These are phyloP conservation scores for Polytrichum commune DNA, from an alignment of 225 moss, liverwort and hornwort species.

Conservation along the genomic window DNA sequence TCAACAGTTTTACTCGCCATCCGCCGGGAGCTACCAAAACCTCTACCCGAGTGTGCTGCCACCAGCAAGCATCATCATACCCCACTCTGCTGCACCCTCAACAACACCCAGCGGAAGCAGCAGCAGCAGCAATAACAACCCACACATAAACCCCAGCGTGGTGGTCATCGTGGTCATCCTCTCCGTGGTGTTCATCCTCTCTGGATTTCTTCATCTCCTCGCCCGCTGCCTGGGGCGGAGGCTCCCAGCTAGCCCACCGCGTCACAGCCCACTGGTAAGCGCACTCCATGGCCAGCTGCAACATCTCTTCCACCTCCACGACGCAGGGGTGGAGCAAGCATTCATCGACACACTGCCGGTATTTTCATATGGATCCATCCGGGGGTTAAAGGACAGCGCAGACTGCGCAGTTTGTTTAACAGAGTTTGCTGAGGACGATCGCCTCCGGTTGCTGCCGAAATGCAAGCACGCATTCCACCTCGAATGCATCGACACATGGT, in stretches of 20 bases:
- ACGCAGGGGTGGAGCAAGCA: constrained; percentile 86
- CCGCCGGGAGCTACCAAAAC: too few relatives aligned
- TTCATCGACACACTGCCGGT: constrained; percentile 89
- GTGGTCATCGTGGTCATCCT: constrained; percentile 87
- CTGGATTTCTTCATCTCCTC: constrained; percentile 78
- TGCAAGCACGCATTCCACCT: constrained; percentile 76
- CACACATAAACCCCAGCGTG: constrained; percentile 73
- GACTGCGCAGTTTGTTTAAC: constrained; percentile 71
- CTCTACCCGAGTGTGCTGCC: too few relatives aligned
- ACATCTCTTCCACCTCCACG: constrained; percentile 87
- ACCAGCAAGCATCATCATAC: too few relatives aligned
- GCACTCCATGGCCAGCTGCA: constrained; percentile 92
- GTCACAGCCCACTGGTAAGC: constrained; percentile 58
- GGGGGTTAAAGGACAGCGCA: constrained; percentile 84
- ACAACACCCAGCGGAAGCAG: too few relatives aligned
- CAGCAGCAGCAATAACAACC: constrained; percentile 9
- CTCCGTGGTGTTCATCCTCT: constrained; percentile 74
- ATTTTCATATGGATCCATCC: constrained; percentile 76
- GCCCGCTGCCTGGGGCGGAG: constrained; percentile 82
- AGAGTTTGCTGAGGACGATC: constrained; percentile 61
- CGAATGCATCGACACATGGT: constrained; percentile 73
- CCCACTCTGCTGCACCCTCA: too few relatives aligned
- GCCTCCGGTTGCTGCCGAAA: constrained; percentile 58
- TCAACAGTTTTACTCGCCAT: too few relatives aligned
- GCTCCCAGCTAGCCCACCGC: constrained; percentile 37